Base-by-base conservation (phyloP, 2,329 filamentous ascomycete species). In the Daldinia sp. region DNA sequence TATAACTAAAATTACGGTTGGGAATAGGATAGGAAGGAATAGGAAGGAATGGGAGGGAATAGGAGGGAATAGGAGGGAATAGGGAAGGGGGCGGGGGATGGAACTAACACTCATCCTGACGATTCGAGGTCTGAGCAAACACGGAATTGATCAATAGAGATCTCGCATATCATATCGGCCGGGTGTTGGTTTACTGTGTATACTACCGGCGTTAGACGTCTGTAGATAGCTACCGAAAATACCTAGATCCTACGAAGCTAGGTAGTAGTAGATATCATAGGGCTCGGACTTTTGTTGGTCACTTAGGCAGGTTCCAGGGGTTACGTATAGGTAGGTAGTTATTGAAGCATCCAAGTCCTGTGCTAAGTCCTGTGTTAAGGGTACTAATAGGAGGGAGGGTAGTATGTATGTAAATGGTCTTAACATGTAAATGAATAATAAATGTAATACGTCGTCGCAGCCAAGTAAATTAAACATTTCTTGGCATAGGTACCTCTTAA, bases 101-200 rank as follows among this genome's bases (percentile, higher is more conserved):
- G 21, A 25, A 65, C 71, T 23, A 63, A 74, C 72, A 70, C 67
- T 73, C 72, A 74, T 74, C 55, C 68, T 74, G 68, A 62, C 48
- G 66, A 63, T 62, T 45, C 55, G 48, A 64, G 59, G 59, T 62
- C 52, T 66, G 48, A 66, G 63, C 65, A 68, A 66, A 69, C 60
- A 64, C 61, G 62, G 63, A 70, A 69, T 49, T 68, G 65, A 47
- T 61, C 29, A 63, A 58, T 67, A 25, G 56, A 34, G 54, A 15
- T 41, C 45, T 53, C 51, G 34, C 53, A 63, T 70, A 71, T 29
- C 72, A 73, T 73, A 57, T 71, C 70, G 70, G 66, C 59, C 50
- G 35, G 35, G 39, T 45, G 23, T 45, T 25, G 8, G 15, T 45
- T 45, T 15, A n/a, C n/a, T n/a, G 9, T 25, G 21, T 45, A 23